Percentiles rank a stretch among this genome's conserved stretches.
Conservation (phyloP, 1,284 basidiomycete species). For the Cutaneotrichosporon dermatis region DNA sequence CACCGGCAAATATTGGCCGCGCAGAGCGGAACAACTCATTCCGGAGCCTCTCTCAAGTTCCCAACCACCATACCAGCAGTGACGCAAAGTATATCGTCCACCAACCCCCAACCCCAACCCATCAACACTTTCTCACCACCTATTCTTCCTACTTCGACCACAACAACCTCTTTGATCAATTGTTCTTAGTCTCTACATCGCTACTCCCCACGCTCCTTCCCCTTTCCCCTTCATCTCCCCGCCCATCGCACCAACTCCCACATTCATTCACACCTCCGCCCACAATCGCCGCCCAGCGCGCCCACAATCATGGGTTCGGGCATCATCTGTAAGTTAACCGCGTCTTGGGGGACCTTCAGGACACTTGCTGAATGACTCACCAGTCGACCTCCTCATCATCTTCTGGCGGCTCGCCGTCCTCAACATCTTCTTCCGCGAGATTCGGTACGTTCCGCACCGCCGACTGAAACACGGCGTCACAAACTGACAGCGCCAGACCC, state of each 20-base stretch:
- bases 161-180: too few relatives aligned
- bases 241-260: too few relatives aligned
- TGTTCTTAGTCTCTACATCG: too few relatives aligned
- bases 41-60: background rate
- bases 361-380: conserved; percentile 2
- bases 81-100: background rate
- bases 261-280: too few relatives aligned
- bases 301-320: background rate
- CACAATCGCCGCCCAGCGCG: too few relatives aligned
- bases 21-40: background rate
- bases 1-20: conserved; percentile 1
- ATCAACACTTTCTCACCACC: background rate
- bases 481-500: conserved; percentile 52
- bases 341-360: background rate
- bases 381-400: conserved; percentile 45
- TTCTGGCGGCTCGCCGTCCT: conserved; percentile 67
- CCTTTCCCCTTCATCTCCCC: too few relatives aligned
- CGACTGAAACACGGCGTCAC: too few relatives aligned
- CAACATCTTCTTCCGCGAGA: conserved; percentile 96
- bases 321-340: background rate
- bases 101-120: too few relatives aligned
- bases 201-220: too few relatives aligned
- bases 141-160: background rate
- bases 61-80: too few relatives aligned
- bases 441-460: conserved; percentile 56